These are phyloP conservation scores for Recurvomyces mirabilis DNA, from an alignment of 495 filamentous ascomycete species.

Conservation along the genomic window DNA sequence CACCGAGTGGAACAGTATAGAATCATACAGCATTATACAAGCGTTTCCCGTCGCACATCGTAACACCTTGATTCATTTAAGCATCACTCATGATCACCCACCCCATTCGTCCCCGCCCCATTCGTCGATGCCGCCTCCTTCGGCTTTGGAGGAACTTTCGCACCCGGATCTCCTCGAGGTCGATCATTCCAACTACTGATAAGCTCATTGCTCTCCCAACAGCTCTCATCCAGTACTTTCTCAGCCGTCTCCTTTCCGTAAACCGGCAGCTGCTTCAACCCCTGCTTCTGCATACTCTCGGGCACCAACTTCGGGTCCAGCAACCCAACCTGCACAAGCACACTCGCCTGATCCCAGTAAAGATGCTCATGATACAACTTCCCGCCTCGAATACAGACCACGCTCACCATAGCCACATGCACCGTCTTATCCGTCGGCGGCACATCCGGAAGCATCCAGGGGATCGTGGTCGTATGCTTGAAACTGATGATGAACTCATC, in stretches of 20 bases:
- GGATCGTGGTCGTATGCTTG: conserved; percentile 28
- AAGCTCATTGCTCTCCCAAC: conserved; percentile 21
- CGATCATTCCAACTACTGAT: conserved; percentile 19
- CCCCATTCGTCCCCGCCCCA: neutral
- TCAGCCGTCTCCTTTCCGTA: conserved; percentile 21
- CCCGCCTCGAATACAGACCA: conserved; percentile 28
- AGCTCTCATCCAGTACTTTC: conserved; percentile 24
- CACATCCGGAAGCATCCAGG: conserved; percentile 31
- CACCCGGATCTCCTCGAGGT: conserved; percentile 17
- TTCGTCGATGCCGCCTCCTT: conserved; percentile 11
- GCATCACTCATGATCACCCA: too few relatives aligned
- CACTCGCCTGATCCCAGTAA: conserved; percentile 33
- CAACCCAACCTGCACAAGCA: conserved; percentile 24
- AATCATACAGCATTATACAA: too few relatives aligned
- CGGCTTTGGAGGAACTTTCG: conserved; percentile 5
- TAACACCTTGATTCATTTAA: too few relatives aligned
- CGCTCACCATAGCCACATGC: conserved; percentile 27
- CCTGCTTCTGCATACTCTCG: conserved; percentile 23
- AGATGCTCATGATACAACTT: conserved; percentile 32
- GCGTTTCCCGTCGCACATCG: too few relatives aligned
- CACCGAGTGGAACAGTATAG: too few relatives aligned
- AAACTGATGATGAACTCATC: conserved; percentile 32
- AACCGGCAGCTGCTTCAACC: conserved; percentile 27
- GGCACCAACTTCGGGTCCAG: conserved; percentile 31
- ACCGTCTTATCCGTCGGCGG: conserved; percentile 30